A percentile compares a stretch with the other conserved stretches of the same genome.
Evolutionary conservation across 495 filamentous ascomycete genomes (phyloP).

Genomic region (Daldinia bambusicola): DNA sequence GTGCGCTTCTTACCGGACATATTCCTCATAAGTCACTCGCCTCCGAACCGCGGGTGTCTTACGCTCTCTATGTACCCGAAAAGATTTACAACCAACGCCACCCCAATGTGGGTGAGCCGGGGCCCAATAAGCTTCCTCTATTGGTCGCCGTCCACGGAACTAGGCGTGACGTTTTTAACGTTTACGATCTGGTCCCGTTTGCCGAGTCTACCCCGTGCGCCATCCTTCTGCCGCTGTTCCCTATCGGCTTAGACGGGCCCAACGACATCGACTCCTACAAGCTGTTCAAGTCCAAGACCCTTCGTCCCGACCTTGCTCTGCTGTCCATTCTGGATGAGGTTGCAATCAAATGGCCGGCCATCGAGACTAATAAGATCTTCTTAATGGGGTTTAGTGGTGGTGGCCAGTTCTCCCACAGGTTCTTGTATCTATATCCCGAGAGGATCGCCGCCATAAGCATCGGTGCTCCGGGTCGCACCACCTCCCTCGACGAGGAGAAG

Average conservation of each 20-base stretch:
- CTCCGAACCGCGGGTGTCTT: slow-evolving; percentile 44
- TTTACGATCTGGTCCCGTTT: slow-evolving; percentile 41
- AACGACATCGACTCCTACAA: slow-evolving; percentile 45
- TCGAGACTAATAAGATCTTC: slow-evolving; percentile 45
- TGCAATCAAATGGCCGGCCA: slow-evolving; percentile 38
- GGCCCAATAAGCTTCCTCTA: slow-evolving; percentile 38
- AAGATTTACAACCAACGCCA: slow-evolving; percentile 31
- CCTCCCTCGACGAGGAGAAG: slow-evolving; percentile 29
- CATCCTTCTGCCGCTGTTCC: slow-evolving; percentile 42
- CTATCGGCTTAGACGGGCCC: slow-evolving; percentile 39
- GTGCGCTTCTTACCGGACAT: slow-evolving; percentile 38
- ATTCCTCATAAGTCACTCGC: slow-evolving; percentile 36
- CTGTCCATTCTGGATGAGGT: slow-evolving; percentile 45
- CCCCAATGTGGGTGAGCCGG: slow-evolving; percentile 15
- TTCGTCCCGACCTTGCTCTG: slow-evolving; percentile 40
- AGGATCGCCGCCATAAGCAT: slow-evolving; percentile 39
- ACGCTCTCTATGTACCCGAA: slow-evolving; percentile 41
- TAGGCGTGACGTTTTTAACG: slow-evolving; percentile 23
- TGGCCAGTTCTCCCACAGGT: slow-evolving; percentile 48
- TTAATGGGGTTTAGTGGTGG: slow-evolving; percentile 48
- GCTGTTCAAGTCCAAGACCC: slow-evolving; percentile 32
- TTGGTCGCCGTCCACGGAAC: slow-evolving; percentile 44
- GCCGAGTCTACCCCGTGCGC: slow-evolving; percentile 38
- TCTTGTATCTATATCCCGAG: slow-evolving; percentile 48
- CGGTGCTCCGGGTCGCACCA: slow-evolving; percentile 45